Base-by-base conservation (phyloP, 2,329 filamentous ascomycete genomes). In the Harringtonia lauricola region DNA sequence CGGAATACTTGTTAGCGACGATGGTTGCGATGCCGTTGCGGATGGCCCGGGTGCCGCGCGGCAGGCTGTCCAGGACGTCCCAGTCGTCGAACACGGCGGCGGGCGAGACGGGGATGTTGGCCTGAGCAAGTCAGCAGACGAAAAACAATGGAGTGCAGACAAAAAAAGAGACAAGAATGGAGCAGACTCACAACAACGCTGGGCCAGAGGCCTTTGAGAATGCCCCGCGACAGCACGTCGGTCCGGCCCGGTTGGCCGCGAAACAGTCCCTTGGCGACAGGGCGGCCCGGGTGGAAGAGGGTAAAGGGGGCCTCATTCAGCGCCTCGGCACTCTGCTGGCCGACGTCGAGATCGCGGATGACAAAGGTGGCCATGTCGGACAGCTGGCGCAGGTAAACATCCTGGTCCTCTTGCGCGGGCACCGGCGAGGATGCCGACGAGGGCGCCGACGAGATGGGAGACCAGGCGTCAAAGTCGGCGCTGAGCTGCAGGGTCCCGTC, bases 131-230 rank as follows among this genome's bases (percentile, higher is more conserved):
- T 24, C 8, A 19, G 15, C 10, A 18, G 5, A 15, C 24, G 15
- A 29, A 15, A 12, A 22, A 17, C 12, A n/a, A n/a, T n/a, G n/a
- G n/a, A n/a, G n/a, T n/a, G n/a, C n/a, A n/a, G n/a, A n/a, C n/a
- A 14, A 15, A 37, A 8, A 35, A 7, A 8, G 15, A n/a, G 15
- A 13, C 10, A 22, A 19, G 6, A 22, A 22, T 12, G 24, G 26
- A 30, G 26, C 36, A 60, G 26, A 13, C 45, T 49, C 2, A 46
- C 44, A 38, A 60, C 42, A 8, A 51, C 49, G 0, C 45, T 42
- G 14, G 59, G 58, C 45, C 55, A 51, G n/a, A 62, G 43, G 9
- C 56, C 57, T 34, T 55, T 51, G 9, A 59, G 46, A 7, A 62
- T 52, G 7, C 59, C 57, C 35, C 55, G 39, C 0, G 51, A 48